Evolutionary conservation across 2,329 filamentous ascomycete species (phyloP).

Genomic region (Trichoderma pleuroti): DNA sequence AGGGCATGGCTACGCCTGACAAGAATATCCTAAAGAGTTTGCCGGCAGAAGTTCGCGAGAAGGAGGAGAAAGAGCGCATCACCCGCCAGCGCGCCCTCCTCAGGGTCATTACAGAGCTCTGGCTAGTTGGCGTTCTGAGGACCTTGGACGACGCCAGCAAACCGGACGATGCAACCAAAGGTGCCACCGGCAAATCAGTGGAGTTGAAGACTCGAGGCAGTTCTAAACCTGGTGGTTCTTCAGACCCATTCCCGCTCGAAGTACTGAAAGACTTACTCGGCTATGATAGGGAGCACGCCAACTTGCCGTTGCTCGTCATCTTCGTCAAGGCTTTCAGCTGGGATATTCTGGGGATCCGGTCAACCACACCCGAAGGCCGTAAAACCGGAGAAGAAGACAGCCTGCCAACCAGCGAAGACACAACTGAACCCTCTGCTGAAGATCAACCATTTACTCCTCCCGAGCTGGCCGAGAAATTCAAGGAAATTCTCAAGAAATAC

Average conservation of each 20-base stretch:
- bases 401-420: constrained; percentile 53
- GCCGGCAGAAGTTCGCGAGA: constrained; percentile 77
- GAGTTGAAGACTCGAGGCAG: constrained; percentile 54
- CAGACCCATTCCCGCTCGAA: constrained; percentile 89
- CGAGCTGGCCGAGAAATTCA: constrained; percentile 81
- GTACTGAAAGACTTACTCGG: constrained; percentile 96
- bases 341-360: constrained; percentile 84
- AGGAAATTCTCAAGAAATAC: constrained; percentile 79
- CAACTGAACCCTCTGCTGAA: constrained; percentile 44
- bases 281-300: constrained; percentile 87
- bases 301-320: constrained; percentile 84
- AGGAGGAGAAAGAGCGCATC: constrained; percentile 92
- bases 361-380: constrained; percentile 69
- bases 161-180: constrained; percentile 61
- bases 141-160: constrained; percentile 68
- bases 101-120: constrained; percentile 89
- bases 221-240: constrained; percentile 58
- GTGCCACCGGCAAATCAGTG: constrained; percentile 59
- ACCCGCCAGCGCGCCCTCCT: constrained; percentile 80
- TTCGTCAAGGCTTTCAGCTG: constrained; percentile 96
- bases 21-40: constrained; percentile 77
- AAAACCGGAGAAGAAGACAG: constrained; percentile 83
- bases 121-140: constrained; percentile 84
- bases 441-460: constrained; percentile 72
- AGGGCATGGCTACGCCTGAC: constrained; percentile 87